phyloP scores from a whole-genome alignment of 495 filamentous ascomycete species.

The Aspergillus carlsbadensis region DNA sequence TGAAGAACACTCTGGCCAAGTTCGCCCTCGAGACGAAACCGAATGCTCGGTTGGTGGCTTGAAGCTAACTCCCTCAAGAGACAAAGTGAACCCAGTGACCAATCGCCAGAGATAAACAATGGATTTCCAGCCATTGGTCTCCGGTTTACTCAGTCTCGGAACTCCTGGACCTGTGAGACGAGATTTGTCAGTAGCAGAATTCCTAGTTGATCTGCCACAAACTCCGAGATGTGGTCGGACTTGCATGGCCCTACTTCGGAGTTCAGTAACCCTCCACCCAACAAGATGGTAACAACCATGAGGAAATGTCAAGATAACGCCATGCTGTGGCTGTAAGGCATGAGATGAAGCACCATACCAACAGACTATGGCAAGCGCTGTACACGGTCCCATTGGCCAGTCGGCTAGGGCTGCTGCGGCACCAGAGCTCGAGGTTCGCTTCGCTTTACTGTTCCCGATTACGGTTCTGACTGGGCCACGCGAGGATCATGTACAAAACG shows the following conservation, averaged over 20 bases:
- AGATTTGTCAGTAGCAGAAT: neutral
- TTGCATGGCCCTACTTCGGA: neutral
- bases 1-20: too few species aligned
- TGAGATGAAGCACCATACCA: neutral
- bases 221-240: too few species aligned
- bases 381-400: neutral
- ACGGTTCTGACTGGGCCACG: too few species aligned
- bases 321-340: slow-evolving; percentile 1
- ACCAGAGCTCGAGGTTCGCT: neutral
- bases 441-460: neutral
- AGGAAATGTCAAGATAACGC: neutral
- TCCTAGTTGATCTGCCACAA: neutral
- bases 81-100: neutral
- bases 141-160: neutral
- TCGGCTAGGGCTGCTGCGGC: neutral
- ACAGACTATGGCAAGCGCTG: slow-evolving; percentile 2
- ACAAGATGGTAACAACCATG: neutral
- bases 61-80: neutral
- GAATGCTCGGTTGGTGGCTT: neutral
- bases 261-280: neutral
- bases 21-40: neutral
- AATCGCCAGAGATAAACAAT: slow-evolving; percentile 5
- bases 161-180: neutral
- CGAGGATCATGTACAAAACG: neutral
- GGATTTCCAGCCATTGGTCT: neutral